phyloP scores from a whole-genome alignment of 768 basidiomycete genomes.

The Dentipellis fragilis region DNA sequence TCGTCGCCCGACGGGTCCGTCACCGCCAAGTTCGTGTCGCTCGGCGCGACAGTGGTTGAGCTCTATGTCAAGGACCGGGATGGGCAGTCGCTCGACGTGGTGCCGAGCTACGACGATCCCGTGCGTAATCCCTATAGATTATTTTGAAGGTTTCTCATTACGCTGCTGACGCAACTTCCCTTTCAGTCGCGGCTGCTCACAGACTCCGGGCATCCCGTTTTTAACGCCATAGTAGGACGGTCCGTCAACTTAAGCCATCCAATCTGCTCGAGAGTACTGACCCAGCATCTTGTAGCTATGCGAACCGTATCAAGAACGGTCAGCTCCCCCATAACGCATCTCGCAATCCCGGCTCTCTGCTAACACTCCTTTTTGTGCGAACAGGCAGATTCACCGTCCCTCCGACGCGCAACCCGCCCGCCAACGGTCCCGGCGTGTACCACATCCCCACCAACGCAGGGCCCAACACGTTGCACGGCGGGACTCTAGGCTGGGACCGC shows the following conservation, averaged over 20 bases:
- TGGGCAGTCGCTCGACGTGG: constrained; percentile 37
- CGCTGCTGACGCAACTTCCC: not conserved
- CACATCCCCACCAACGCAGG: constrained; percentile 30
- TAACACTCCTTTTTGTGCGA: not conserved
- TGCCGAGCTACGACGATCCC: constrained; percentile 49
- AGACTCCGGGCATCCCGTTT: constrained; percentile 38
- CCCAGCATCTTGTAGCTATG: constrained; percentile 27
- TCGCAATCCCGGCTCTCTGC: not conserved
- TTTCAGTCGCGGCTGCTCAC: constrained; percentile 28
- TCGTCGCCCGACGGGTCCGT: constrained; percentile 45
- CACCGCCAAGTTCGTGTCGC: constrained; percentile 45
- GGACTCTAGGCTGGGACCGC: constrained; percentile 45
- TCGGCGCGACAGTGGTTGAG: constrained; percentile 46
- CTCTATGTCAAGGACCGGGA: constrained; percentile 45
- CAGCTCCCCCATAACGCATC: not conserved
- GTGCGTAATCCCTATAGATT: constrained; percentile 18
- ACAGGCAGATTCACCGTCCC: constrained; percentile 45
- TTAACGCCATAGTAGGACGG: constrained; percentile 22
- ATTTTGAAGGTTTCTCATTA: not conserved
- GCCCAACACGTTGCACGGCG: constrained; percentile 46
- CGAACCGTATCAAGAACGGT: constrained; percentile 44
- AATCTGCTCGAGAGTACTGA: constrained; percentile 10
- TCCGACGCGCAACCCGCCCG: constrained; percentile 34
- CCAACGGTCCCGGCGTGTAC: constrained; percentile 33
- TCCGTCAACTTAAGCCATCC: not conserved